Conservation (phyloP, 202 grass and related monocot genomes). For the Digitaria exilis region DNA sequence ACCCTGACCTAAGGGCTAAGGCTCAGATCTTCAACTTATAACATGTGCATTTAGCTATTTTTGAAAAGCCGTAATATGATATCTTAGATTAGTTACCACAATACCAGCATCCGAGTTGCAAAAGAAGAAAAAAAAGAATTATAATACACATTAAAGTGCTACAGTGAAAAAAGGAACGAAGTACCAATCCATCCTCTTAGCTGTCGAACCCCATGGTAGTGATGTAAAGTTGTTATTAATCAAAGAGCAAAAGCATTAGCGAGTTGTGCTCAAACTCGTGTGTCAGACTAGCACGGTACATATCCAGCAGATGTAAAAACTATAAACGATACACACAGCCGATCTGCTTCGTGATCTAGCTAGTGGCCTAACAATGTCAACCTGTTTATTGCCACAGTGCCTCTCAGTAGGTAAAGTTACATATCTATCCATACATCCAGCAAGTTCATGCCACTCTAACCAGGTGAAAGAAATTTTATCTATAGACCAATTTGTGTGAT, state of each 20-base stretch:
- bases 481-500: constrained; percentile 17
- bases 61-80: background rate
- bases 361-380: constrained; percentile 36
- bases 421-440: constrained; percentile 19
- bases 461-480: constrained; percentile 32
- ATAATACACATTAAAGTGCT: constrained; percentile 1
- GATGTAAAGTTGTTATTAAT: constrained; percentile 41
- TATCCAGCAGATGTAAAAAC: constrained; percentile 25
- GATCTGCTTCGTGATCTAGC: constrained; percentile 30
- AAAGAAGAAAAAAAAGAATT: background rate
- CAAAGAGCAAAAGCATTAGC: constrained; percentile 16
- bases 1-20: background rate
- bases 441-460: constrained; percentile 40
- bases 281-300: constrained; percentile 33
- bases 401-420: constrained; percentile 30
- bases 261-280: constrained; percentile 29
- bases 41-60: background rate
- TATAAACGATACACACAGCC: background rate
- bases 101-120: constrained; percentile 4
- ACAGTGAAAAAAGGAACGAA: background rate
- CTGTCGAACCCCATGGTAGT: constrained; percentile 21
- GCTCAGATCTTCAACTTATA: constrained; percentile 3
- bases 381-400: constrained; percentile 44
- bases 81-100: constrained; percentile 1
- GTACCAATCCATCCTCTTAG: constrained; percentile 26